Percentiles rank a stretch among this genome's conserved stretches.
Evolutionary conservation across 176 grass and related monocot species (phyloP).

Genomic region (Urochloa ruziziensis): DNA sequence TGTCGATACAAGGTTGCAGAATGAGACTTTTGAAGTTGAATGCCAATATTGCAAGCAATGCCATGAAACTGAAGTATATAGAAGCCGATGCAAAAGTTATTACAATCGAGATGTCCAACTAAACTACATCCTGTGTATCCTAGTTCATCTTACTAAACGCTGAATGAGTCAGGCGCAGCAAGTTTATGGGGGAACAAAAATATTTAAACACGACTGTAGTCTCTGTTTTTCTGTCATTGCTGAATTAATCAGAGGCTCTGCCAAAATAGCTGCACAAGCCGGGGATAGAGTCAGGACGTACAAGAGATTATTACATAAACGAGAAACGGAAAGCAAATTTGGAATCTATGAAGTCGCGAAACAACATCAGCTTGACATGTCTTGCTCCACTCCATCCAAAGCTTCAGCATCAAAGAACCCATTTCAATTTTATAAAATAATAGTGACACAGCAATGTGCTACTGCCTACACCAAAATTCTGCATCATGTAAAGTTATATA

Average conservation of each 20-base stretch:
- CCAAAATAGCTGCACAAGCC: not conserved
- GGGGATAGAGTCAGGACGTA: not conserved
- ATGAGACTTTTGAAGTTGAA: not conserved
- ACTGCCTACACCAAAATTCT: not conserved
- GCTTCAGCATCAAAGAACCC: not conserved
- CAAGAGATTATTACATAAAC: not conserved
- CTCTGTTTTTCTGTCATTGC: not conserved
- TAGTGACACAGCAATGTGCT: not conserved
- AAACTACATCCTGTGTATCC: not conserved
- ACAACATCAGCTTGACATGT: not conserved
- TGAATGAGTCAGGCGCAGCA: not conserved
- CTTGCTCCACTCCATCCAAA: not conserved
- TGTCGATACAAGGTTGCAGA: not conserved
- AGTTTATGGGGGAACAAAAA: not conserved
- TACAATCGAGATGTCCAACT: not conserved
- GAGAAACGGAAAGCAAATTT: not conserved
- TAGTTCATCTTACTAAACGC: not conserved
- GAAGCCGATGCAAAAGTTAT: not conserved
- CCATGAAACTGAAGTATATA: not conserved
- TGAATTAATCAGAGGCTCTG: not conserved
- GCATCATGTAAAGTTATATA: not conserved
- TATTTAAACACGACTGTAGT: not conserved
- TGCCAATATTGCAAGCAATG: not conserved
- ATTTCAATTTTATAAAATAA: not conserved
- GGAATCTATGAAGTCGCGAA: not conserved